Base-by-base conservation (phyloP, 2,329 filamentous ascomycete genomes). In the Pseudogymnoascus pannorum region DNA sequence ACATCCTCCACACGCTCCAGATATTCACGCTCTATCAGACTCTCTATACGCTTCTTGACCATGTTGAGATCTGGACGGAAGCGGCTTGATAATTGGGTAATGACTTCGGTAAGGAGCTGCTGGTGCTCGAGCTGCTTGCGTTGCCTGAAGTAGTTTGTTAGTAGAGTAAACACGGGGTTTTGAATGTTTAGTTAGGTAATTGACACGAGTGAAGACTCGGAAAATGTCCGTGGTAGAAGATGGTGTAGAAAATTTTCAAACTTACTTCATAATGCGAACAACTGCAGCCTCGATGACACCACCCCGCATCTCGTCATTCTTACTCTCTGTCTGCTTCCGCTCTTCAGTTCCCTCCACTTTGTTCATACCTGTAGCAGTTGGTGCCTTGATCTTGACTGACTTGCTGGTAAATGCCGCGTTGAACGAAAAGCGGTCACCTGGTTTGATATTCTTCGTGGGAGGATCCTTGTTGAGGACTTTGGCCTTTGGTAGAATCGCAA, bases 371-470 rank as follows among this genome's bases (percentile, higher is more conserved):
- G 81, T 89, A 67, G 96, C 88, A 4, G 94, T 88, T 20, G 91
- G 91, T 18, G 94, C 90, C 74, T 96, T 96, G 75, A 97, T 91
- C 73, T 90, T 91, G 69, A 94, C 82, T 58, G 89, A 86, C 71
- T 91, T 92, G 75, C 89, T 92, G 57, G 84, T 80, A 75, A 96
- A 97, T 12, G 85, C 79, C 31, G 86, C 78, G 71, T 97, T 97
- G 79, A 92, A 96, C 7, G 77, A 81, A 73, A 97, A 97, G 24
- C 76, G 81, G 73, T 97, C 93, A 0, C 85, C 85, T 0, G 85
- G 75, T 68, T 90, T 92, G 64, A 95, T 81, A 2, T 86, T 83
- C 73, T 93, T 94, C 66, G 82, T 87, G 74, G 86, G 84, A 0
- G 93, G 91, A 24, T 92, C 85, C 73, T 96, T 97, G 66, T 83